These are phyloP conservation scores for Euphorbia neoarborescens DNA, from an alignment of 441 rosid genomes.

Conservation along the genomic window DNA sequence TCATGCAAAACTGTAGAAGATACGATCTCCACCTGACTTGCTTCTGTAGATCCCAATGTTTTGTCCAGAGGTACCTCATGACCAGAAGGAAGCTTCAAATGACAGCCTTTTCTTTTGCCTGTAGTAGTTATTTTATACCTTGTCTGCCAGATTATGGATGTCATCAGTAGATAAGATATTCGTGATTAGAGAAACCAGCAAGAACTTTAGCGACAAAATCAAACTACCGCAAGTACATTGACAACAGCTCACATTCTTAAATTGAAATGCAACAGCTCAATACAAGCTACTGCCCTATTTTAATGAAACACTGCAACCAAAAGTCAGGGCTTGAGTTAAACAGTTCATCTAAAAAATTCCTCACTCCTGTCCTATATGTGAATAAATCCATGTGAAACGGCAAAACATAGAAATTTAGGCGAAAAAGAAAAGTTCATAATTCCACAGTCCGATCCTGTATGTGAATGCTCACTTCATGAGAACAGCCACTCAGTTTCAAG, in stretches of 20 bases:
- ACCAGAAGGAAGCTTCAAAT: conserved; percentile 23
- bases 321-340: background rate
- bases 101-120: conserved; percentile 29
- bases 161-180: background rate
- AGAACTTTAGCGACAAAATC: background rate
- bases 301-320: background rate
- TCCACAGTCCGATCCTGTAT: background rate
- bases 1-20: conserved; percentile 39
- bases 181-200: background rate
- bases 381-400: no score
- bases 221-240: background rate
- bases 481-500: background rate
- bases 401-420: no score
- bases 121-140: conserved; percentile 30
- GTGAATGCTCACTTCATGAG: background rate
- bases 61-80: conserved; percentile 26
- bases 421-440: background rate
- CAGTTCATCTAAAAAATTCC: background rate
- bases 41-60: conserved; percentile 24
- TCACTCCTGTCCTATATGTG: background rate
- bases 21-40: conserved; percentile 39
- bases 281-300: background rate
- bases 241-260: background rate
- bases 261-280: background rate
- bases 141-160: conserved; percentile 28